phyloP scores from a whole-genome alignment of 73 alveolate species.

The Symbiodinium natans region DNA sequence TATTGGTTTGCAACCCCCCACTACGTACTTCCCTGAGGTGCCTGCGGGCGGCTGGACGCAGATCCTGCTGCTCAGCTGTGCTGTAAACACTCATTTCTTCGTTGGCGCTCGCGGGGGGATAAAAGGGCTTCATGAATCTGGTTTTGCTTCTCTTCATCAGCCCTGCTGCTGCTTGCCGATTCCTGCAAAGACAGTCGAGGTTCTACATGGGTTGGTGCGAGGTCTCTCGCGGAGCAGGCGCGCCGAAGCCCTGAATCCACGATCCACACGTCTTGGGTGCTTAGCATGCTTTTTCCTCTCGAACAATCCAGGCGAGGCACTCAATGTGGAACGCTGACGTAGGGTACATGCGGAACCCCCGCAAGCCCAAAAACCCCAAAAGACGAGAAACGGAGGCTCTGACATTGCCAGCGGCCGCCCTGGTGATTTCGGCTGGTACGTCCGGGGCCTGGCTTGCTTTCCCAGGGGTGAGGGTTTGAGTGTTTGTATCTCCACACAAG shows the following conservation, averaged over 20 bases:
- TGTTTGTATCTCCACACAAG: neutral
- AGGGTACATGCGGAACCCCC: too few relatives aligned
- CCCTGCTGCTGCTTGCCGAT: neutral
- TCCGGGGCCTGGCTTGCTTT: neutral
- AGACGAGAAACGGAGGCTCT: neutral
- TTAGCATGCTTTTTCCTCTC: too few relatives aligned
- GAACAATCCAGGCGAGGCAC: neutral
- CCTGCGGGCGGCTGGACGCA: slow-evolving; percentile 88
- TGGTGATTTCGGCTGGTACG: slow-evolving; percentile 86
- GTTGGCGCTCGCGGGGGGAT: too few relatives aligned
- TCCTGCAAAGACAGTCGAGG: neutral
- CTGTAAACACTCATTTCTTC: too few relatives aligned
- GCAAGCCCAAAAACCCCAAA: neutral
- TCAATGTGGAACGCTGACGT: too few relatives aligned
- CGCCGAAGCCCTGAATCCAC: neutral
- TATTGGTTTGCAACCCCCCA: too few relatives aligned
- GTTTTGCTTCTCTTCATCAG: neutral
- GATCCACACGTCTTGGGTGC: too few relatives aligned
- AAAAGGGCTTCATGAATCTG: neutral
- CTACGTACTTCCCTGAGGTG: slow-evolving; percentile 6
- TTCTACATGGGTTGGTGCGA: slow-evolving; percentile 83
- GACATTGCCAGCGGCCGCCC: slow-evolving; percentile 80
- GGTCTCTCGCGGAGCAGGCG: slow-evolving; percentile 75
- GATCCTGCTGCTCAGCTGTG: slow-evolving; percentile 40
- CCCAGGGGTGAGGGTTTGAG: too few relatives aligned